Evolutionary conservation across 129 eudicot species (phyloP), one percentile per base, ranked within the genome.

Genomic region (Helichrysum umbraculigerum): DNA sequence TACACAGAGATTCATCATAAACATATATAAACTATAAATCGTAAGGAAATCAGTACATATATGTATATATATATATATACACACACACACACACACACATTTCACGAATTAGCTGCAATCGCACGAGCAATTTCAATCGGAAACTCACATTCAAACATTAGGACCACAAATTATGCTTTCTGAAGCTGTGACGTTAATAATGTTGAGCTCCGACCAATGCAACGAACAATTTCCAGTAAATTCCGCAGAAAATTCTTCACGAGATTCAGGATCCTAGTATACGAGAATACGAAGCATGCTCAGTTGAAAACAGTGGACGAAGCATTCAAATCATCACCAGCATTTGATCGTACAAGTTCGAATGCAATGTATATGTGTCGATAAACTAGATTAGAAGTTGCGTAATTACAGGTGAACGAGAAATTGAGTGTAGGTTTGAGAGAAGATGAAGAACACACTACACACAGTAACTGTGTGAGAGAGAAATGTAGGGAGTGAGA

Each of bases 231-330:
- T 71, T 68, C 70, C 67, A n/a, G 47, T 20, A 14, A 65, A 79
- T 74, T 62, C 70, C 74, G 16, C 54, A 11, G 52, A 68, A 57
- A 15, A n/a, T 17, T 59, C 9, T 32, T 54, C 51, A 44, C 71
- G 68, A 66, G 60, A 68, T 57, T 74, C 74, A n/a, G 73, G 65
- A 67, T 80, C 52, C 74, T 74, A 68, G 68, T 41, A 68, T 77
- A 68, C 71, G 70, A 74, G 63, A 35, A 63, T 68, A 1, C 63
- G 66, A 54, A 59, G 20, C 28, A 25, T 30, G 28, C 47, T 37
- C 35, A 72, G 6, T 65, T 7, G 68, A 51, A 72, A 71, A 39
- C 12, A 39, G 51, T 70, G 77, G 61, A 47, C 30, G 33, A 21
- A 44, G 50, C 72, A 16, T 56, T 14, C 52, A 63, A 58, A 54